Percentiles rank a stretch among this genome's conserved stretches.
These are phyloP conservation scores for Sungouiella thailandica DNA, from an alignment of 805 yeast species.

Conservation along the genomic window DNA sequence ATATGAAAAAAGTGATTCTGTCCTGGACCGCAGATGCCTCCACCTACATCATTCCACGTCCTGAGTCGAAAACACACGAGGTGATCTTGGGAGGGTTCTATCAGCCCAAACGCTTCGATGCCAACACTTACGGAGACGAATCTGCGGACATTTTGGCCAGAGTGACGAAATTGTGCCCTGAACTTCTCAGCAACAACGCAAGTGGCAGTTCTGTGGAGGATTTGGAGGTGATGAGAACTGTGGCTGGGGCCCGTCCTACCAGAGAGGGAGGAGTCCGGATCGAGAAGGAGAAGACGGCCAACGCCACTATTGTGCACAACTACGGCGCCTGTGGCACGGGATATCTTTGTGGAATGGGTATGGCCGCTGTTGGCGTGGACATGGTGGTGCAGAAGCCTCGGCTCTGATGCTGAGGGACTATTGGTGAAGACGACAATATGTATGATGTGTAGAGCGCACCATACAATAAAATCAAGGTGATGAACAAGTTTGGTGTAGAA, in stretches of 20 bases:
- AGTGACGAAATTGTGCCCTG: neutral
- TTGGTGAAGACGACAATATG: too few relatives aligned
- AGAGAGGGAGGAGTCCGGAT: conserved; percentile 2
- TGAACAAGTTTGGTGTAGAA: too few relatives aligned
- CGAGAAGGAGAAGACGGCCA: conserved; percentile 1
- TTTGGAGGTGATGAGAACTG: conserved; percentile 1
- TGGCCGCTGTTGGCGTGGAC: conserved; percentile 1
- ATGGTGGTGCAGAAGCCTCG: neutral
- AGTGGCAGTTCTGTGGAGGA: neutral
- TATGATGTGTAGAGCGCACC: too few relatives aligned
- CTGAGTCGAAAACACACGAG: conserved; percentile 1
- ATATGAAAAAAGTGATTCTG: neutral
- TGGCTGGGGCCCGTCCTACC: conserved; percentile 3
- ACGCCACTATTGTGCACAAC: conserved; percentile 2
- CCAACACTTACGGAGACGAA: conserved; percentile 1
- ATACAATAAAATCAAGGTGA: too few relatives aligned
- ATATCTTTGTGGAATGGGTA: conserved; percentile 1
- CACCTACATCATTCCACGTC: conserved; percentile 2
- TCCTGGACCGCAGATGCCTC: neutral
- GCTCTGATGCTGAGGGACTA: neutral
- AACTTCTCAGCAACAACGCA: conserved; percentile 1
- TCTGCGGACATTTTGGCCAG: conserved; percentile 2
- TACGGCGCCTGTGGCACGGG: conserved; percentile 4
- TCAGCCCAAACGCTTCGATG: neutral
- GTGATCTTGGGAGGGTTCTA: conserved; percentile 3